phyloP scores from a whole-genome alignment of 139 green algal genomes.

The Asterochloris sp. region DNA sequence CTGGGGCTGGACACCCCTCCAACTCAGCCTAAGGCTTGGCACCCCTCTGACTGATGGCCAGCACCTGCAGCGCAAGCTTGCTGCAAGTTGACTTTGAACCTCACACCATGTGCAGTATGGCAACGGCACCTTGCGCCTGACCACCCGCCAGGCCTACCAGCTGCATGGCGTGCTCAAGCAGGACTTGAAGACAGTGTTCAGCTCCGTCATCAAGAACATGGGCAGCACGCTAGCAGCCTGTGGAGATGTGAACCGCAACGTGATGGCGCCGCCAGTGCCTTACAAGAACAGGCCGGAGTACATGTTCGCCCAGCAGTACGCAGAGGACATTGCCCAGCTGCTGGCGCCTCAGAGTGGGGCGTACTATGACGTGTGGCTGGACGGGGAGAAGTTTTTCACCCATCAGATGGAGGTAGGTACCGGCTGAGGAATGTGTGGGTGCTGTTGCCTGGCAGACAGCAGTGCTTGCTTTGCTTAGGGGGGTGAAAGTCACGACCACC shows the following conservation, averaged over 20 bases:
- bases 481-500: no score
- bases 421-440: background rate
- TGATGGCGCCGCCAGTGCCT: constrained; percentile 72
- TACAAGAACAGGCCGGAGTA: constrained; percentile 89
- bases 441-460: background rate
- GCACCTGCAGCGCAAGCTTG: no score
- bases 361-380: constrained; percentile 99
- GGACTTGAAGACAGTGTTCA: constrained; percentile 99
- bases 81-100: background rate
- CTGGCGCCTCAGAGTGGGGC: constrained; percentile 88
- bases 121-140: constrained; percentile 97
- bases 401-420: constrained; percentile 74
- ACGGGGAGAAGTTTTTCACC: constrained; percentile 97
- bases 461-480: background rate
- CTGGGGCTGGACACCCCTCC: no score
- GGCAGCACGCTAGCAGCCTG: constrained; percentile 94
- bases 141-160: constrained; percentile 97
- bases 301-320: constrained; percentile 36
- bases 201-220: constrained; percentile 98
- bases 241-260: constrained; percentile 91
- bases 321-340: constrained; percentile 79
- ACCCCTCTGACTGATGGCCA: no score
- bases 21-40: no score
- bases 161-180: constrained; percentile 98
- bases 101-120: constrained; percentile 71